Conservation (phyloP, 2,329 filamentous ascomycete species). For the Ceratocystis albifundus region DNA sequence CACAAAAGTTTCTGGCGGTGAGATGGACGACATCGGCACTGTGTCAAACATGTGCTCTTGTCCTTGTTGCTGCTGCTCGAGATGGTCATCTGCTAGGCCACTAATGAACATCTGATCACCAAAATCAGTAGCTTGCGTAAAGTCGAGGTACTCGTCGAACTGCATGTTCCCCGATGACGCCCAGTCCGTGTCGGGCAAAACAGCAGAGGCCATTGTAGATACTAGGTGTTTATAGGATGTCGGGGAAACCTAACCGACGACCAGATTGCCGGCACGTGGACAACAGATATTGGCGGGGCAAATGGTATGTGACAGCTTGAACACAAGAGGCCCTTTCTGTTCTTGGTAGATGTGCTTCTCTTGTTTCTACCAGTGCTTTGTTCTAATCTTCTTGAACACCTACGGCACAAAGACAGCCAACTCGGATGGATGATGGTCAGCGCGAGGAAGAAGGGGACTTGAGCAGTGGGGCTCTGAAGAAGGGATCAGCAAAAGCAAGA, state of each 20-base stretch:
- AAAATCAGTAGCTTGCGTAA: slow-evolving; percentile 9
- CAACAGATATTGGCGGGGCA: too few relatives aligned
- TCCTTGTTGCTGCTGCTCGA: background rate
- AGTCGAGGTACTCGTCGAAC: slow-evolving; percentile 9
- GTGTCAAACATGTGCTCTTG: background rate
- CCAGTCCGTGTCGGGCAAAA: background rate
- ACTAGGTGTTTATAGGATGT: too few relatives aligned
- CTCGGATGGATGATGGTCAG: background rate
- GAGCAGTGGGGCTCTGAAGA: background rate
- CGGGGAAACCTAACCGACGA: too few relatives aligned
- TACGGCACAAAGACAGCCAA: too few relatives aligned
- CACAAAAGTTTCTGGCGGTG: slow-evolving; percentile 5
- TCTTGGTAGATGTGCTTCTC: too few relatives aligned
- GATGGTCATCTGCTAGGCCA: background rate
- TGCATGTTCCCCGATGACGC: slow-evolving; percentile 6
- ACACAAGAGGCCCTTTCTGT: too few relatives aligned
- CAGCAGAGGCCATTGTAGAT: background rate
- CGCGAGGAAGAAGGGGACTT: background rate
- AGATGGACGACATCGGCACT: background rate
- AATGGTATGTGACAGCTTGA: too few relatives aligned
- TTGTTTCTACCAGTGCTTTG: background rate
- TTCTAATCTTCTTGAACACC: background rate
- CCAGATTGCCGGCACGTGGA: too few relatives aligned
- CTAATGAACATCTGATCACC: slow-evolving; percentile 16
- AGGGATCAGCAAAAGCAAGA: background rate